Conservation (phyloP, 2,329 filamentous ascomycete species). For the Biscogniauxia marginata region DNA sequence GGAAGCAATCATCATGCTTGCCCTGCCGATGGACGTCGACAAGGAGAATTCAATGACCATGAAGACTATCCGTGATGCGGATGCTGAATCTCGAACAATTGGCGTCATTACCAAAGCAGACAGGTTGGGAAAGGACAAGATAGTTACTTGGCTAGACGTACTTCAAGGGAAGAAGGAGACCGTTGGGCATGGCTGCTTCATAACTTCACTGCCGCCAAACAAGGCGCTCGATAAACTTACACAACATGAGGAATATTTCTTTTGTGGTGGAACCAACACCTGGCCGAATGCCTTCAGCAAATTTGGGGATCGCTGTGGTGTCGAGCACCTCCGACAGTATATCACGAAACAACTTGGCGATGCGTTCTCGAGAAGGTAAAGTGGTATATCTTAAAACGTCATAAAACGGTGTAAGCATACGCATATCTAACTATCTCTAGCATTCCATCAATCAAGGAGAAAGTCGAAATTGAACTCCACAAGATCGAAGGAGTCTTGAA, state of each 20-base stretch:
- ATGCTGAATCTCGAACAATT: conserved; percentile 58
- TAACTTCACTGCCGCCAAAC: conserved; percentile 63
- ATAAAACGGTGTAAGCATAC: neutral
- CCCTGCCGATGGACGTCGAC: conserved; percentile 72
- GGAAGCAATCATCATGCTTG: conserved; percentile 73
- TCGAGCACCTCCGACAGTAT: conserved; percentile 49
- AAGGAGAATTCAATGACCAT: conserved; percentile 70
- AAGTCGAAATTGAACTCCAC: conserved; percentile 45
- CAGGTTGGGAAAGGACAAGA: conserved; percentile 50
- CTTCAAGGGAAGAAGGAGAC: conserved; percentile 58
- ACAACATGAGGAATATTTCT: conserved; percentile 49
- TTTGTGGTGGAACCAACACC: conserved; percentile 36
- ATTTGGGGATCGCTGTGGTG: conserved; percentile 47
- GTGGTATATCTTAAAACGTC: neutral
- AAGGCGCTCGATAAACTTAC: conserved; percentile 49
- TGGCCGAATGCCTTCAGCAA: conserved; percentile 47
- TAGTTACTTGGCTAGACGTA: conserved; percentile 58
- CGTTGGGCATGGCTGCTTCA: conserved; percentile 70
- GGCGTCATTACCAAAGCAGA: conserved; percentile 84
- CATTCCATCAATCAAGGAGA: conserved; percentile 51
- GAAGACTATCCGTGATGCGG: conserved; percentile 54
- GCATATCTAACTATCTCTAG: conserved; percentile 25
- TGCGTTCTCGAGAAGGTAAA: conserved; percentile 43
- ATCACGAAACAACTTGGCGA: conserved; percentile 51
- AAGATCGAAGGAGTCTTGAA: conserved; percentile 53